Evolutionary conservation across 1,139 yeast species (phyloP).

Genomic region (Pichia sp.): DNA sequence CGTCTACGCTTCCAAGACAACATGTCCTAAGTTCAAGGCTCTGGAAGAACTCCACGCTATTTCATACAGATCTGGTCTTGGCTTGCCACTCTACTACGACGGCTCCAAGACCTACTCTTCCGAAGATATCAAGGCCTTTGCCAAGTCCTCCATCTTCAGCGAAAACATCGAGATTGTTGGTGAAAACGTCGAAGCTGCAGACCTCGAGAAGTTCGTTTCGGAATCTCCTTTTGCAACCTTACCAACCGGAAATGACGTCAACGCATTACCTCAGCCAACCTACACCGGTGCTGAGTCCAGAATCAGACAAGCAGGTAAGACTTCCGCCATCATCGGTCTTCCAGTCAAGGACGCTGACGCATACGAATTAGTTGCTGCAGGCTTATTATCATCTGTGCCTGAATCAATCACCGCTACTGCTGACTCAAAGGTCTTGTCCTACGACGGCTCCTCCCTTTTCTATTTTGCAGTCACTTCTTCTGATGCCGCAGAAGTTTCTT

Average conservation of each 20-base stretch:
- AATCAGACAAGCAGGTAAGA: conserved; percentile 60
- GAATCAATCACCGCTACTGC: conserved; percentile 36
- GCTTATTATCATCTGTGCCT: conserved; percentile 62
- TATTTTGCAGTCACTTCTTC: conserved; percentile 62
- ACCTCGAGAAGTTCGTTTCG: conserved; percentile 61
- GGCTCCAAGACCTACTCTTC: conserved; percentile 46
- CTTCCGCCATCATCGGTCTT: conserved; percentile 76
- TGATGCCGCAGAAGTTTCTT: conserved; percentile 50
- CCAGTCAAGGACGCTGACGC: conserved; percentile 69
- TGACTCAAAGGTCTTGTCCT: conserved; percentile 55
- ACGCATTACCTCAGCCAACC: conserved; percentile 38
- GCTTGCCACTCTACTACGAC: conserved; percentile 76
- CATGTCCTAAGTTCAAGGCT: conserved; percentile 56
- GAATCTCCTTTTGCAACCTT: conserved; percentile 65
- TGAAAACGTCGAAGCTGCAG: conserved; percentile 69
- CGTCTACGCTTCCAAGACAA: conserved; percentile 47
- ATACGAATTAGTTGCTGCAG: conserved; percentile 69
- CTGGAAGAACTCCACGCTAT: conserved; percentile 75
- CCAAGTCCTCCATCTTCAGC: conserved; percentile 64
- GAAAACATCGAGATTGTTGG: conserved; percentile 70
- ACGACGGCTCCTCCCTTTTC: conserved; percentile 81
- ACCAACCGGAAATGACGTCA: conserved; percentile 47
- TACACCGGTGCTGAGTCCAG: conserved; percentile 72
- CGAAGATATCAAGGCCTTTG: conserved; percentile 65
- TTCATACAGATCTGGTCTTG: conserved; percentile 86